Evolutionary conservation across 345 rosid species (phyloP).

Genomic region (Populus nigra): DNA sequence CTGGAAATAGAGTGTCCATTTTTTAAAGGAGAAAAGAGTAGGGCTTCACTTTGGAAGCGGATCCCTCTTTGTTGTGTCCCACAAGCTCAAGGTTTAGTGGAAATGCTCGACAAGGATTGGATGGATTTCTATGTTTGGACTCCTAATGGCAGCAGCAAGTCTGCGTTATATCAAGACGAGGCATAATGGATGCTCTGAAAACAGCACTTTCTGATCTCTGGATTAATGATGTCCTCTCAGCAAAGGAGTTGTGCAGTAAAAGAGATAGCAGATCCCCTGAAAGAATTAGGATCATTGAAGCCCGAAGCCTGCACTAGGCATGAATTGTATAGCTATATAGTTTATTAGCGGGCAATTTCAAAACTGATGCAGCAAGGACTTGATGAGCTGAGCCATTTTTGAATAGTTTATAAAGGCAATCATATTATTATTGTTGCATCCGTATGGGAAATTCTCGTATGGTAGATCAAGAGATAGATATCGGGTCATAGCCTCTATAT

Average conservation of each 20-base stretch:
- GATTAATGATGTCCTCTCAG: constrained; percentile 75
- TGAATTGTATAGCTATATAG: constrained; percentile 41
- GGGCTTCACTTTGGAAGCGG: constrained; percentile 56
- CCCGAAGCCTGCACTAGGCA: constrained; percentile 48
- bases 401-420: no score
- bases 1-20: constrained; percentile 76
- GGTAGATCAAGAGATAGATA: no score
- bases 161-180: constrained; percentile 21
- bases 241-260: constrained; percentile 47
- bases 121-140: constrained; percentile 86
- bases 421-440: no score
- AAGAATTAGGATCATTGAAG: constrained; percentile 20
- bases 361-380: no score
- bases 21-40: constrained; percentile 35
- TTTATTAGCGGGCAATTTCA: constrained; percentile 6
- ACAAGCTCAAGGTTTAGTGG: constrained; percentile 83
- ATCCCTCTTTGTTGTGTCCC: constrained; percentile 55
- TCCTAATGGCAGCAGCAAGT: constrained; percentile 58
- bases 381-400: no score
- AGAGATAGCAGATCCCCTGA: constrained; percentile 32
- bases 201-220: constrained; percentile 68
- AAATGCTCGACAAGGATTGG: constrained; percentile 73
- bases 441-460: no score
- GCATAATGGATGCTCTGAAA: constrained; percentile 41
- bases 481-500: no score